Conservation (phyloP, 2,329 filamentous ascomycete species). For the Botrytis fabae region DNA sequence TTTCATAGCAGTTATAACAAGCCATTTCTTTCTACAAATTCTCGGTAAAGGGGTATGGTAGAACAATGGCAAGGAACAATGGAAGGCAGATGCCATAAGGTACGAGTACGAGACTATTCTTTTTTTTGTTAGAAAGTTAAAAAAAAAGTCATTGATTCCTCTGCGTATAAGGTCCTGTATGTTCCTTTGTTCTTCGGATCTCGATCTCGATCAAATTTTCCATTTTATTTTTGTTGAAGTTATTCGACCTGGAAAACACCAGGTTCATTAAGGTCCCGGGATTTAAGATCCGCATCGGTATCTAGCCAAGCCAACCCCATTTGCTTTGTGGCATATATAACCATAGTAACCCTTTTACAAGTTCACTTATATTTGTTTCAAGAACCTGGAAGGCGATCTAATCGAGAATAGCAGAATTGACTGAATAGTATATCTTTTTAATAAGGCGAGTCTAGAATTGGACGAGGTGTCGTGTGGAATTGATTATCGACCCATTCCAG, state of each 20-base stretch:
- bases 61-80: conserved; percentile 18
- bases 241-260: background rate
- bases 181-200: background rate
- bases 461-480: background rate
- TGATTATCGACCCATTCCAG: background rate
- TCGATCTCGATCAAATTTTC: too few species aligned
- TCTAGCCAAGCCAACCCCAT: background rate
- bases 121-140: background rate
- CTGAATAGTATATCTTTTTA: background rate
- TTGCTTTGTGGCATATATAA: background rate
- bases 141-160: background rate
- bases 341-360: background rate
- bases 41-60: background rate
- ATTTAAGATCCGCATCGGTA: background rate
- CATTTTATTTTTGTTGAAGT: background rate
- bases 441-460: background rate
- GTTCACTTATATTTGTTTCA: background rate
- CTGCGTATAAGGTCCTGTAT: background rate
- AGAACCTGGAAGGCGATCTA: too few species aligned
- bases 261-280: background rate
- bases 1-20: background rate
- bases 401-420: background rate
- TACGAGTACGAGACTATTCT: background rate
- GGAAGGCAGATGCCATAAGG: background rate
- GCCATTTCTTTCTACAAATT: background rate